Evolutionary conservation across 2,329 filamentous ascomycete species (phyloP), one percentile per base, ranked within the genome.

Genomic region (Gyromitra esculenta): DNA sequence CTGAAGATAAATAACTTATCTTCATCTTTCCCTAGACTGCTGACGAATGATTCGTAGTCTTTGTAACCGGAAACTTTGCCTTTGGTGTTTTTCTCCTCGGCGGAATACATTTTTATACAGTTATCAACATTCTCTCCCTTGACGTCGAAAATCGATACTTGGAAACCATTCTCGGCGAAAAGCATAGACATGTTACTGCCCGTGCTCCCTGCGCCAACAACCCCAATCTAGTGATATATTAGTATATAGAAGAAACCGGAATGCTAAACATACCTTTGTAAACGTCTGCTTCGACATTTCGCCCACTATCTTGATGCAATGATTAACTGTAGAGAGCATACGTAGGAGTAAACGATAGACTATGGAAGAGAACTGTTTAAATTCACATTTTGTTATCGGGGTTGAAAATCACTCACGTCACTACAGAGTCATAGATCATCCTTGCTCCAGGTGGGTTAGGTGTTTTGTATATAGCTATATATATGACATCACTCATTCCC

Each of bases 131-230:
- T 85, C 25, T 86, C 81, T 63, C 86, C 83, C 39, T 84, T 86
- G 0, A 87, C 87, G 79, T 90, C 88, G 68, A 86, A 85, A 13
- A 89, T 84, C 9, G 84, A 86, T n/a, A 90, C 86, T 25, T 86
- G 82, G 39, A 87, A 83, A 41, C 85, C 87, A 59, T 87, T 84
- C 78, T 90, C 88, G 15, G 88, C 88, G 76, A 89, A 87, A 2
- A 89, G 84, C 13, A 90, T 82, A 8, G 87, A 85, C 85, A 90
- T 87, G 73, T 86, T 87, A 2, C 85, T 86, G n/a, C 88, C 89
- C 87, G 89, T 90, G 79, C 85, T 87, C 3, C 88, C 88, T 18
- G 86, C 87, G 25, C 87, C 88, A 50, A 89, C 86, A 83, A 89
- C 87, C 65, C 86, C 87, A 76, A 89, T 82, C 85, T 87, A 31